phyloP scores from a whole-genome alignment of 805 yeast genomes.

The Diddensiella caesifluorescens region DNA sequence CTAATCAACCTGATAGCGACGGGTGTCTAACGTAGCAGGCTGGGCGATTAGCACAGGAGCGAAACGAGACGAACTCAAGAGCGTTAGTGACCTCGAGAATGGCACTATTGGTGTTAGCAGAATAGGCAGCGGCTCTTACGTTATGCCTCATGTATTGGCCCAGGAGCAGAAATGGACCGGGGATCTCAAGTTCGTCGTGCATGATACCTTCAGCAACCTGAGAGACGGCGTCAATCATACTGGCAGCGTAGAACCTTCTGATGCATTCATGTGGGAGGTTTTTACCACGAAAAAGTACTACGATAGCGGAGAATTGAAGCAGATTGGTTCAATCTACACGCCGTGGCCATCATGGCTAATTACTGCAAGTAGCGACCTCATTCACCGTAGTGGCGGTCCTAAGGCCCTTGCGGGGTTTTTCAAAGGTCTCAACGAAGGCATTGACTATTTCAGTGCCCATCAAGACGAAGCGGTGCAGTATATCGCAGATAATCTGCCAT shows the following conservation, averaged over 20 bases:
- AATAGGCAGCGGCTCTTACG: conserved; percentile 81
- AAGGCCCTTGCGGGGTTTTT: conserved; percentile 39
- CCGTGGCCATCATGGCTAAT: conserved; percentile 98
- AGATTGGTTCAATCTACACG: conserved; percentile 82
- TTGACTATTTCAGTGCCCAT: conserved; percentile 55
- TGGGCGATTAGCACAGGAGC: conserved; percentile 87
- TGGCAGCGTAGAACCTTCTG: conserved; percentile 45
- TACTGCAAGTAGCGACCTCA: conserved; percentile 43
- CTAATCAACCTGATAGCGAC: not conserved
- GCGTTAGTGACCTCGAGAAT: conserved; percentile 51
- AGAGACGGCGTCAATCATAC: conserved; percentile 70
- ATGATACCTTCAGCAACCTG: conserved; percentile 66
- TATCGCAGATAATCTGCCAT: conserved; percentile 66
- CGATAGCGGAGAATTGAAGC: conserved; percentile 71
- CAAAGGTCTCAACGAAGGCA: conserved; percentile 58
- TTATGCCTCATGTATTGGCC: conserved; percentile 83
- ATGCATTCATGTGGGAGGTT: conserved; percentile 95
- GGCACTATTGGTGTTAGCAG: conserved; percentile 72
- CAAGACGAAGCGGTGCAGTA: conserved; percentile 59
- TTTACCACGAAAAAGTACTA: conserved; percentile 84
- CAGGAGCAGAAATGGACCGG: conserved; percentile 47
- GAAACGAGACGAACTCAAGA: conserved; percentile 49
- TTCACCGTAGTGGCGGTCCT: conserved; percentile 25
- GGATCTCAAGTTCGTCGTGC: conserved; percentile 46
- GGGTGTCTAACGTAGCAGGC: conserved; percentile 7